Base-by-base conservation (phyloP, 164 flowering plant species). In the Macadamia tetraphylla region DNA sequence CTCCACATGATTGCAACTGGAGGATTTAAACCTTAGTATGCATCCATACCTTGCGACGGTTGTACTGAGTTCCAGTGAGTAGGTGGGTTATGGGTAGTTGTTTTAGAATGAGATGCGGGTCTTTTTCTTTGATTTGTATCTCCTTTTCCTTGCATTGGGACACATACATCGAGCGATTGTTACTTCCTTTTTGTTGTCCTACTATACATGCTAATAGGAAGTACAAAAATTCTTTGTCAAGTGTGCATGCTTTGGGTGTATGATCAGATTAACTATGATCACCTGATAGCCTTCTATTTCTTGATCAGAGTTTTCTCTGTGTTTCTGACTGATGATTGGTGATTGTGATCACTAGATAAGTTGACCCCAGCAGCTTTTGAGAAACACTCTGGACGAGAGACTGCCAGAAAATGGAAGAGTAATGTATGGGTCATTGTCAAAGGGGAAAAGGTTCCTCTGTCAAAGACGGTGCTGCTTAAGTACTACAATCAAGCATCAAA, bases 351-450 rank as follows among this genome's bases (percentile, higher is more conserved):
- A 53, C 68, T 64, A 89, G 97, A 81, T 63, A 89, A 91, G 78
- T 52, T 91, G 78, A 88, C 87, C 61, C 97, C 97, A 17, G 85
- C 90, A 69, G 95, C 90, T 73, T 91, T 91, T 82, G 97, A 89
- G 85, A 91, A 89, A 79, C 97, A 91, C 83, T 87, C 95, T 58
- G 90, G 88, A 68, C 79, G 95, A 76, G 95, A 91, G 79, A 83
- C 86, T 61, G 81, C 94, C 17, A 82, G 88, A 68, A 91, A 87
- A 75, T 91, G 97, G 97, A 91, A 89, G 76, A 86, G 81, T 73
- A 86, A 89, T 69, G 77, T 91, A 6, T 91, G 97, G 97, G 86
- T 91, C 61, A 91, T 89, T 43, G 78, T 74, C 61, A 68, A 82
- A 63, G 97, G 95, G 29, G 86, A 89, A 74, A 91, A 91, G 83